Base-by-base conservation (phyloP, 805 yeast genomes). In the Sugiyamaella qingdaonensis region DNA sequence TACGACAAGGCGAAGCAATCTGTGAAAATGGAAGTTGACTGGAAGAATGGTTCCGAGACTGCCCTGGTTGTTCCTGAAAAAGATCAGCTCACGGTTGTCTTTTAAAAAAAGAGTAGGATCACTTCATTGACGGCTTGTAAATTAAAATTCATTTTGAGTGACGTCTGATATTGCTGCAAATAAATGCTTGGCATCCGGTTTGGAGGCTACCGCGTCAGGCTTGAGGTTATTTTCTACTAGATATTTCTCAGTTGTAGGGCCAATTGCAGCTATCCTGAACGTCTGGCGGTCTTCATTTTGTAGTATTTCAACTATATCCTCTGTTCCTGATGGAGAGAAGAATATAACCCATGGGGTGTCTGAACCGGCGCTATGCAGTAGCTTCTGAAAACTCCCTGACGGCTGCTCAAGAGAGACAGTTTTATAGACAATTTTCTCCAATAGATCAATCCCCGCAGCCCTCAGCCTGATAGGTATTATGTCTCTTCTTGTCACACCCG, bases 281-380 rank as follows among this genome's bases (percentile, higher is more conserved):
- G 59, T 53, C 5, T 24, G 27, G 21, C 51, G 39, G 39, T 63
- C 33, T 32, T 53, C 24, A n/a, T 48, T 41, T 47, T 64, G 65
- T n/a, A 80, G 52, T 55, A 75, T 74, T 9, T 76, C 68, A 2
- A 87, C 78, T 10, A 90, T 83, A 0, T 68, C 73, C 29, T 77
- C 78, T 0, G 95, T 85, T 0, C 96, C 96, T 61, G 94, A 95
- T 0, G 97, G 95, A 57, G 97, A 88, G 68, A 91, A 92, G 55
- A 92, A 85, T 0, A 91, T 85, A 4, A 90, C 71, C 96, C 97
- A 89, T 51, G 72, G 73, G 13, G 60, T 53, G 0, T 53, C 54
- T 5, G 62, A 60, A 1, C 51, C 50, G 18, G 45, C 44, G 2
- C 24, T 16, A 33, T 32, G 14, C 21, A 16, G 7, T 29, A 43